phyloP scores from a whole-genome alignment of 257 asterid genomes.

The Schizonepeta tenuifolia region DNA sequence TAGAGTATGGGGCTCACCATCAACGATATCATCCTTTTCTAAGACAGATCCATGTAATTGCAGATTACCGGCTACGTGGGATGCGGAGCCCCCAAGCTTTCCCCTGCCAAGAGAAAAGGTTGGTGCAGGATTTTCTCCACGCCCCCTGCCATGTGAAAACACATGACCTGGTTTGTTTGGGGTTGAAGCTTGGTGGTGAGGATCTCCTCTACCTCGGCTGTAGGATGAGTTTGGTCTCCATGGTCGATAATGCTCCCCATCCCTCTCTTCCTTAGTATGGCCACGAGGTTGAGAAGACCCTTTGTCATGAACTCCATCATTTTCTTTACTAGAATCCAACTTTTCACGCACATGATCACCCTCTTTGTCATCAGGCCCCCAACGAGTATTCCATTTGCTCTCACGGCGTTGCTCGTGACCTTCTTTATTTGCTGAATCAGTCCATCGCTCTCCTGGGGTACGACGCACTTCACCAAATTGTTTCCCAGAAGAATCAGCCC shows the following conservation, averaged over 20 bases:
- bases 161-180: constrained; percentile 63
- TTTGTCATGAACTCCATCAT: constrained; percentile 60
- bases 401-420: constrained; percentile 86
- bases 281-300: constrained; percentile 49
- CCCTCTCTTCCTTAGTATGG: constrained; percentile 83
- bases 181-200: constrained; percentile 54
- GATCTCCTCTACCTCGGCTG: constrained; percentile 78
- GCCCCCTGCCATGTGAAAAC: constrained; percentile 79
- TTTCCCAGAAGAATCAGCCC: constrained; percentile 76
- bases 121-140: constrained; percentile 60
- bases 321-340: constrained; percentile 66
- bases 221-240: constrained; percentile 78
- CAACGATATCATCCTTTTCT: constrained; percentile 61
- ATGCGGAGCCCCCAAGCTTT: constrained; percentile 52
- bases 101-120: constrained; percentile 71
- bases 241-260: constrained; percentile 77
- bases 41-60: constrained; percentile 50
- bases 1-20: constrained; percentile 45
- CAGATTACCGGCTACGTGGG: constrained; percentile 42
- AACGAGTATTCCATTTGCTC: constrained; percentile 91
- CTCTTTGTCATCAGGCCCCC: constrained; percentile 90
- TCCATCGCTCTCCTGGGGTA: constrained; percentile 69
- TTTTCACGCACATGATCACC: constrained; percentile 59
- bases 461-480: constrained; percentile 78
- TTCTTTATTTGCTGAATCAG: constrained; percentile 77